These are phyloP conservation scores for Helianthus tuberosus DNA, from an alignment of 129 eudicot genomes.

Conservation along the genomic window DNA sequence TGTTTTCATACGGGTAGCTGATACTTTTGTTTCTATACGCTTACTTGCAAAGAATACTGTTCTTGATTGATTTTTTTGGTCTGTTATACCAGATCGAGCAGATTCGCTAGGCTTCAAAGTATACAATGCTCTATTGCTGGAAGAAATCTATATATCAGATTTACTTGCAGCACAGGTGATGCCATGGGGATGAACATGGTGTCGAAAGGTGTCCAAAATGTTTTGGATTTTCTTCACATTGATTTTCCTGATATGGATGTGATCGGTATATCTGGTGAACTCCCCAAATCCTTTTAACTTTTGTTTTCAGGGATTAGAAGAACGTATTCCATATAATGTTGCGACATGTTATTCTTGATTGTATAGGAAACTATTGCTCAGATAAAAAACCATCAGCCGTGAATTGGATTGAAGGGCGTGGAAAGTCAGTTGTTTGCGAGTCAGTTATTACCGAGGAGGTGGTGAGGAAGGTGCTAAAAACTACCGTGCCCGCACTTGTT, in stretches of 20 bases:
- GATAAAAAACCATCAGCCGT: slow-evolving; percentile 75
- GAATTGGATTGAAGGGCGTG: slow-evolving; percentile 80
- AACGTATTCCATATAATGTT: not conserved
- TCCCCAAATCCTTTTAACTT: not conserved
- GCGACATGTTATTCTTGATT: slow-evolving; percentile 19
- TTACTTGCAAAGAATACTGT: not conserved
- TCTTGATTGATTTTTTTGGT: slow-evolving; percentile 20
- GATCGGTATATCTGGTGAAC: slow-evolving; percentile 73
- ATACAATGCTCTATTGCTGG: slow-evolving; percentile 69
- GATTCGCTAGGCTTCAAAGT: slow-evolving; percentile 69
- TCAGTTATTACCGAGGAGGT: slow-evolving; percentile 60
- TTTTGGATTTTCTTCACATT: slow-evolving; percentile 61
- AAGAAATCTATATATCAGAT: slow-evolving; percentile 64
- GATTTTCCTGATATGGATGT: slow-evolving; percentile 82
- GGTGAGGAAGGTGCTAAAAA: slow-evolving; percentile 68
- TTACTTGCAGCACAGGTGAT: slow-evolving; percentile 77
- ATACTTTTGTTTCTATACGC: not conserved
- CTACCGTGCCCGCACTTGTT: slow-evolving; percentile 63
- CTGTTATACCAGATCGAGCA: slow-evolving; percentile 55
- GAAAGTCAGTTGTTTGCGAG: slow-evolving; percentile 77
- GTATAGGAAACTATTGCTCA: slow-evolving; percentile 67
- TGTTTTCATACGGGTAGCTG: not conserved
- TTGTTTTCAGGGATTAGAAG: not conserved
- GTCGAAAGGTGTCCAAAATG: slow-evolving; percentile 77
- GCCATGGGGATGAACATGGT: slow-evolving; percentile 95